Conservation (phyloP, 352 stramenopile species). For the Detonula confervacea region DNA sequence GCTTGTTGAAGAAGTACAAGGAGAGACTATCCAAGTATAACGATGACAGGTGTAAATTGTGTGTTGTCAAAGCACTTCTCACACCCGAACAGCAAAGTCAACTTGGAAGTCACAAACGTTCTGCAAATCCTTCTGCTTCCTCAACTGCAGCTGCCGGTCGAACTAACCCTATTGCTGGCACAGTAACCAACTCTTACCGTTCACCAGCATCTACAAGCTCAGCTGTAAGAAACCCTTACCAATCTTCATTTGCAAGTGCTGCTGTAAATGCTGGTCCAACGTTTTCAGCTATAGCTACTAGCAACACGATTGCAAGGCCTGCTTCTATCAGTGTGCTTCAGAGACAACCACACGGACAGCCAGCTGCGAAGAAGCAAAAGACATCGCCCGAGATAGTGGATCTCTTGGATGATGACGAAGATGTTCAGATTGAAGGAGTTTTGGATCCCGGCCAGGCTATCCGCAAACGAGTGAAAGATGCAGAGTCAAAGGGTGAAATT, state of each 20-base stretch:
- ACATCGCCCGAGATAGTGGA: background rate
- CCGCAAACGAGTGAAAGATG: background rate
- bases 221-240: background rate
- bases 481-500: background rate
- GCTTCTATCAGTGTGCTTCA: too few relatives aligned
- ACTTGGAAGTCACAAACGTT: background rate
- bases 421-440: background rate
- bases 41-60: slow-evolving; percentile 8
- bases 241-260: background rate
- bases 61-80: slow-evolving; percentile 5
- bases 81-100: background rate
- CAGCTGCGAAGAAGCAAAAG: background rate
- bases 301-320: too few relatives aligned
- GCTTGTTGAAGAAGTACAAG: slow-evolving; percentile 2
- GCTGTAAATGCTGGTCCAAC: background rate
- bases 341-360: background rate
- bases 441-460: background rate
- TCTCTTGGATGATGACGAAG: background rate
- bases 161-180: background rate
- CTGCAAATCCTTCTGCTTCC: background rate
- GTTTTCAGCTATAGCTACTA: background rate
- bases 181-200: too few relatives aligned
- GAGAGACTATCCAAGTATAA: background rate
- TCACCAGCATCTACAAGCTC: too few relatives aligned
- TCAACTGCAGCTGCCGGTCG: background rate